Percentiles rank a stretch among this genome's conserved stretches.
phyloP scores from a whole-genome alignment of 164 flowering plant genomes.

The Kingdonia uniflora region DNA sequence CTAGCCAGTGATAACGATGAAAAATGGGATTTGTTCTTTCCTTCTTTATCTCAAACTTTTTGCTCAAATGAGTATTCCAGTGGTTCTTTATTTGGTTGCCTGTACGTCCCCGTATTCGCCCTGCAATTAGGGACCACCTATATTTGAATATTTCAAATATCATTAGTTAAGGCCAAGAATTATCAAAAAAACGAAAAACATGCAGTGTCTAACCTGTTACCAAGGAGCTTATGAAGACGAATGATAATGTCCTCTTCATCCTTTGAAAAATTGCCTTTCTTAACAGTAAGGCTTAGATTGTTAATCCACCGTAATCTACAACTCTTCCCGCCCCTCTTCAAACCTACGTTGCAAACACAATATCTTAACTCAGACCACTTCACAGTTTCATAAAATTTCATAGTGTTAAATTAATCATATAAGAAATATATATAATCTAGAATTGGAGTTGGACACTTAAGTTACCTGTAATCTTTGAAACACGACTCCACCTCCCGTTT shows the following conservation, averaged over 20 bases:
- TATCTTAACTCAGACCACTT: no score
- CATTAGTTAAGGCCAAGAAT: no score
- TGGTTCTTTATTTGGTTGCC: slow-evolving; percentile 5
- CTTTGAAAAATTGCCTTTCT: slow-evolving; percentile 3
- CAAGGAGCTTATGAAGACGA: slow-evolving; percentile 6
- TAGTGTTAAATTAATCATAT: no score
- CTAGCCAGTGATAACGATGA: neutral
- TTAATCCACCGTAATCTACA: slow-evolving; percentile 4
- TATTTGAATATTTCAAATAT: neutral
- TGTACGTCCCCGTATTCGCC: slow-evolving; percentile 1
- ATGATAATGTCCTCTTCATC: slow-evolving; percentile 2
- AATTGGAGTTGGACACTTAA: no score
- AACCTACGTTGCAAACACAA: neutral
- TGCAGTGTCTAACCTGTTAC: neutral
- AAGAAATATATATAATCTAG: no score
- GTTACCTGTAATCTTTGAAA: slow-evolving; percentile 2
- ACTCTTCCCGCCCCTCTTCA: slow-evolving; percentile 7
- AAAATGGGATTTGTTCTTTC: neutral
- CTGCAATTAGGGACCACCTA: slow-evolving; percentile 4
- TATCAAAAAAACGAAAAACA: neutral
- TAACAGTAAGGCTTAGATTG: neutral
- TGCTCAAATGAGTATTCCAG: slow-evolving; percentile 6
- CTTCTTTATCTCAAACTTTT: neutral
- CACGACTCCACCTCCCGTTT: slow-evolving; percentile 1
- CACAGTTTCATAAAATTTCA: no score